These are phyloP conservation scores for Saturnispora halmiae DNA, from an alignment of 805 yeast genomes.

Conservation along the genomic window DNA sequence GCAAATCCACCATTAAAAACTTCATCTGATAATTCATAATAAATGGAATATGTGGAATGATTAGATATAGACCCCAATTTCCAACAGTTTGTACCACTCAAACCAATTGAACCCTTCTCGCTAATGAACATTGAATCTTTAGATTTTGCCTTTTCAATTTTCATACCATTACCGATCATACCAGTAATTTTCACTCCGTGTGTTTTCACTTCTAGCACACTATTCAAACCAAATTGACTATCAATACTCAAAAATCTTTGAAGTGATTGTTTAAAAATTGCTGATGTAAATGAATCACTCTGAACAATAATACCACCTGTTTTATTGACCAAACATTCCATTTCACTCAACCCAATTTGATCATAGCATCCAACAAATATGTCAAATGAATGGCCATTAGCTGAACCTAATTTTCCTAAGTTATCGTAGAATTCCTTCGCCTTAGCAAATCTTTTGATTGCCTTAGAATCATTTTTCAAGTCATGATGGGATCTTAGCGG, in stretches of 20 bases:
- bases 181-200: constrained; percentile 50
- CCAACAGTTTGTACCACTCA: constrained; percentile 50
- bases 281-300: constrained; percentile 57
- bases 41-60: constrained; percentile 50
- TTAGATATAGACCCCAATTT: constrained; percentile 47
- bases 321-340: constrained; percentile 46
- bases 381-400: constrained; percentile 46
- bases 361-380: constrained; percentile 59
- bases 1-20: constrained; percentile 15
- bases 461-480: constrained; percentile 36
- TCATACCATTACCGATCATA: constrained; percentile 52
- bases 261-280: constrained; percentile 60
- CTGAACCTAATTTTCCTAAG: constrained; percentile 39
- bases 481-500: constrained; percentile 63
- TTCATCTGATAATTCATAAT: constrained; percentile 38
- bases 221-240: constrained; percentile 46
- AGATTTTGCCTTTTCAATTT: constrained; percentile 25
- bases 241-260: constrained; percentile 36
- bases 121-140: constrained; percentile 2
- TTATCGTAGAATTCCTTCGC: constrained; percentile 41
- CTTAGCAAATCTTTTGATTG: constrained; percentile 32
- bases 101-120: constrained; percentile 33
- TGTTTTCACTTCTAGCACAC: constrained; percentile 48
- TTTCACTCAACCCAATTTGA: constrained; percentile 59
- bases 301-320: constrained; percentile 59